Percentiles rank a stretch among this genome's conserved stretches.
Evolutionary conservation across 179 eudicot genomes (phyloP).

Genomic region (Kewa caespitosa): DNA sequence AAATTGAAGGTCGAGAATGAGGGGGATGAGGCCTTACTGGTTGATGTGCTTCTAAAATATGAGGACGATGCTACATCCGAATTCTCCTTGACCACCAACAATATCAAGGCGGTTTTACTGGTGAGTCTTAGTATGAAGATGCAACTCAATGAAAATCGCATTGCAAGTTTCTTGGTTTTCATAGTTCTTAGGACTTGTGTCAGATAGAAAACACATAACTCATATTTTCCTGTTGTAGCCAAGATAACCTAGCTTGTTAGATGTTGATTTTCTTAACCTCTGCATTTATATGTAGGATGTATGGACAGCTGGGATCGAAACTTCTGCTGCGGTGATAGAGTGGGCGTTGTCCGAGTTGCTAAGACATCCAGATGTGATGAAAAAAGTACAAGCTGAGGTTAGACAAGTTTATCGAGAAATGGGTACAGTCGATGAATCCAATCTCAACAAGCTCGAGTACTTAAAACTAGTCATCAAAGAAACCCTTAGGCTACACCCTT

Average conservation of each 20-base stretch:
- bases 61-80: not conserved
- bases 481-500: constrained; percentile 21
- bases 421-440: not conserved
- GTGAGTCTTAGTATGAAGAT: too few species aligned
- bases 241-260: too few species aligned
- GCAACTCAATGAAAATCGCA: too few species aligned
- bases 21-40: too few species aligned
- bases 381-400: not conserved
- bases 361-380: not conserved
- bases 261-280: too few species aligned
- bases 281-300: not conserved
- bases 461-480: not conserved
- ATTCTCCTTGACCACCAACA: not conserved
- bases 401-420: not conserved
- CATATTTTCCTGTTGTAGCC: too few species aligned
- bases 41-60: not conserved
- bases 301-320: not conserved
- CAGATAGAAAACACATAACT: too few species aligned
- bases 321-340: not conserved
- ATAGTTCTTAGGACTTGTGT: too few species aligned
- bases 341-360: not conserved
- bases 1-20: not conserved
- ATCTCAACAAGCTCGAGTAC: not conserved
- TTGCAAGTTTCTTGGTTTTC: too few species aligned
- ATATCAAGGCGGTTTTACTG: not conserved